These are phyloP conservation scores for Debaryomyces coudertii DNA, from an alignment of 1,139 yeast species.

Conservation along the genomic window DNA sequence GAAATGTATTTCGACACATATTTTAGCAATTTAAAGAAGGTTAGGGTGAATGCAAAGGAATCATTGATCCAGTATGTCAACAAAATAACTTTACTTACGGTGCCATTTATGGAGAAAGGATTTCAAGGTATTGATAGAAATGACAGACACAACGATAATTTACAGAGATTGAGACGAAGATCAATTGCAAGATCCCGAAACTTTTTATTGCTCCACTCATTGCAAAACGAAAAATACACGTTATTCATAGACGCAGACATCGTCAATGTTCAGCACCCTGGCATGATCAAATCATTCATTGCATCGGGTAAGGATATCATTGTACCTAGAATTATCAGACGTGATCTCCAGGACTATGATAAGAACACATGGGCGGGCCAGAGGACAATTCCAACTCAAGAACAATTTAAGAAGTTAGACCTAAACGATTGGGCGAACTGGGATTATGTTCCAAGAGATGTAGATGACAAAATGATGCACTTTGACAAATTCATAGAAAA, in stretches of 20 bases:
- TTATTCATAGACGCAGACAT: constrained; percentile 53
- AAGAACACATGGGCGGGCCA: constrained; percentile 52
- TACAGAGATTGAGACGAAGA: constrained; percentile 38
- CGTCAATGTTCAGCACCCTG: constrained; percentile 27
- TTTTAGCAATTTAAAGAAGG: constrained; percentile 12
- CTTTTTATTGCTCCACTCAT: constrained; percentile 33
- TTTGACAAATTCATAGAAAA: constrained; percentile 27
- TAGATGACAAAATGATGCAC: constrained; percentile 33
- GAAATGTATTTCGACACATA: constrained; percentile 20
- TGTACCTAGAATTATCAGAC: constrained; percentile 42
- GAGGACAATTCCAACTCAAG: constrained; percentile 38
- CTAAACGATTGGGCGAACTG: constrained; percentile 34
- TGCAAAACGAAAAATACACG: constrained; percentile 37
- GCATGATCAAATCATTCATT: constrained; percentile 36
- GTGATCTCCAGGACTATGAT: constrained; percentile 38
- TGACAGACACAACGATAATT: constrained; percentile 32
- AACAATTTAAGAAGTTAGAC: constrained; percentile 37
- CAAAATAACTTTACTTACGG: constrained; percentile 31
- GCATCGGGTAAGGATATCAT: constrained; percentile 40
- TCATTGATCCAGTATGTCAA: constrained; percentile 15
- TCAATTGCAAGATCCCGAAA: constrained; percentile 40
- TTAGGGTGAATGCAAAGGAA: background rate
- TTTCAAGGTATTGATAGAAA: constrained; percentile 23
- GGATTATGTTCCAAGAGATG: constrained; percentile 45
- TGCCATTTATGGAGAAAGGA: constrained; percentile 36